Evolutionary conservation across 2,329 filamentous ascomycete species (phyloP).

Genomic region (Fusarium albosuccineum): DNA sequence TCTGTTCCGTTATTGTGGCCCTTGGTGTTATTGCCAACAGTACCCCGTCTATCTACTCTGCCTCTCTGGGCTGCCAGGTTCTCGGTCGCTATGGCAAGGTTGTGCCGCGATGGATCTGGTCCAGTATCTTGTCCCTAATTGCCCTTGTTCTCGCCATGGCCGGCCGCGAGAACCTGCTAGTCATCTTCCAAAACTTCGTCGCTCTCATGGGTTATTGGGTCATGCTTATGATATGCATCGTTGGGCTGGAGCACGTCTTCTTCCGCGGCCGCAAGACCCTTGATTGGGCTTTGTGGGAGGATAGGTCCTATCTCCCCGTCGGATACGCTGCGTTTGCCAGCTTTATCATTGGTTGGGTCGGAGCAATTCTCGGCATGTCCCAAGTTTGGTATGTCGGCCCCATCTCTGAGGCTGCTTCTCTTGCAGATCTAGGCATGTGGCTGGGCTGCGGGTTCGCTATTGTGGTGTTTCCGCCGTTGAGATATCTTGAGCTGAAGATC

Average conservation of each 20-base stretch:
- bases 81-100: conserved; percentile 65
- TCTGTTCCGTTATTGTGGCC: conserved; percentile 68
- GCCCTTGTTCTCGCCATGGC: conserved; percentile 68
- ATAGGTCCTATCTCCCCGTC: conserved; percentile 57
- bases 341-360: conserved; percentile 59
- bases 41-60: conserved; percentile 67
- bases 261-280: conserved; percentile 57
- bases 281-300: conserved; percentile 62
- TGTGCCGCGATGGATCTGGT: conserved; percentile 67
- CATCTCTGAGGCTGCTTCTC: conserved; percentile 67
- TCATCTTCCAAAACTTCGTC: conserved; percentile 66
- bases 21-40: conserved; percentile 69
- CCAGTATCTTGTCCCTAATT: conserved; percentile 65
- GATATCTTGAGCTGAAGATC: conserved; percentile 47
- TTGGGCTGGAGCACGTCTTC: conserved; percentile 59
- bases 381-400: conserved; percentile 71
- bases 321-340: conserved; percentile 60
- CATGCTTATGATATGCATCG: conserved; percentile 63
- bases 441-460: conserved; percentile 77
- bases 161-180: conserved; percentile 66
- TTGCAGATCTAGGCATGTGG: conserved; percentile 60
- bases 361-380: conserved; percentile 70
- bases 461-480: conserved; percentile 47
- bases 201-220: conserved; percentile 69
- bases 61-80: conserved; percentile 71